A percentile compares a stretch with the other conserved stretches of the same genome.
These are phyloP conservation scores for Petunia hybrid DNA, from an alignment of 305 asterid genomes.

Conservation along the genomic window DNA sequence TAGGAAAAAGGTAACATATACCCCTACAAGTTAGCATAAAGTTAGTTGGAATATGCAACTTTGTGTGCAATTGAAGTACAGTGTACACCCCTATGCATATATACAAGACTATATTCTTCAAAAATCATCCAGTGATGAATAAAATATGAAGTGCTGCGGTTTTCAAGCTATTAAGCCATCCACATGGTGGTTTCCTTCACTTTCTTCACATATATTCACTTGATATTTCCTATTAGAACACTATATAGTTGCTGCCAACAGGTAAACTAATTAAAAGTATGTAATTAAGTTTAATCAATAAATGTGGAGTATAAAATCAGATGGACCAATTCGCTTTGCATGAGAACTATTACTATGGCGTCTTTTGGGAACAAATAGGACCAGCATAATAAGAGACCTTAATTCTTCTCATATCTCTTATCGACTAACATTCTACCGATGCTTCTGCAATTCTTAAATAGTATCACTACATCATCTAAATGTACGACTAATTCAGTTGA, in stretches of 20 bases:
- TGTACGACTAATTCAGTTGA: background rate
- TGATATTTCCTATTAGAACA: background rate
- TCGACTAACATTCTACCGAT: too few relatives aligned
- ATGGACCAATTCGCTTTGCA: too few relatives aligned
- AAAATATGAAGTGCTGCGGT: background rate
- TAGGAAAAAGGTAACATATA: background rate
- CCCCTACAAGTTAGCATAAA: conserved; percentile 20
- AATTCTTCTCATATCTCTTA: too few relatives aligned
- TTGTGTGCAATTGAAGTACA: conserved; percentile 24
- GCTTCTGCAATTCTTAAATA: too few relatives aligned
- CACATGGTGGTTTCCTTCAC: background rate
- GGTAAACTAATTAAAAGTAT: too few relatives aligned
- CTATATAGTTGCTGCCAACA: too few relatives aligned
- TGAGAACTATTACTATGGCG: too few relatives aligned
- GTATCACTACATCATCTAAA: too few relatives aligned
- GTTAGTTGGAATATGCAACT: conserved; percentile 23
- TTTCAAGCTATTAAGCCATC: background rate
- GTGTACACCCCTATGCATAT: background rate
- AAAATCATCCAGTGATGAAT: background rate
- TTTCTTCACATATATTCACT: background rate
- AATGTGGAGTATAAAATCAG: too few relatives aligned
- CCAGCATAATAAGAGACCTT: too few relatives aligned
- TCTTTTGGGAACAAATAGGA: too few relatives aligned
- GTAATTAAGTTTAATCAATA: too few relatives aligned
- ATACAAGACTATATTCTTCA: background rate